phyloP scores from a whole-genome alignment of 306 rosid species.

The Cucurbita ficifolia region DNA sequence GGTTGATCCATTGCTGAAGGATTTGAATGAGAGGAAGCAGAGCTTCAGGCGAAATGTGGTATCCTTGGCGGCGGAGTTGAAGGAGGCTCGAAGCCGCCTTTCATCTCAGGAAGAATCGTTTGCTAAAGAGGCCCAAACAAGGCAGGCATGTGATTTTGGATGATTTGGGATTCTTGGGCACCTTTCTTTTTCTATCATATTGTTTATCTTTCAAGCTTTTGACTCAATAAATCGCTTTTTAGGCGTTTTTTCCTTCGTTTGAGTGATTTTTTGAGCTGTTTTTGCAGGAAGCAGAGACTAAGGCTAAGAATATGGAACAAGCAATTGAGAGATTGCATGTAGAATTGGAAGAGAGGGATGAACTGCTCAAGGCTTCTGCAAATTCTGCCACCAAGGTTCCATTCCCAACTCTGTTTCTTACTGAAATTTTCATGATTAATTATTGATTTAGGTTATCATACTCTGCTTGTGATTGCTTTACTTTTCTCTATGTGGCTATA shows the following conservation, averaged over 20 bases:
- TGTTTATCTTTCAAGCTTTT: constrained; percentile 12
- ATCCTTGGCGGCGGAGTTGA: constrained; percentile 79
- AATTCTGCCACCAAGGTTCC: constrained; percentile 57
- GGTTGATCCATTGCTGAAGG: constrained; percentile 66
- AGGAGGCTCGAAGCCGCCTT: constrained; percentile 63
- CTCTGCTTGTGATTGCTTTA: neutral
- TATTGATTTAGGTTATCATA: neutral
- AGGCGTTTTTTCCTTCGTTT: constrained; percentile 10
- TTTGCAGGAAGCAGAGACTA: constrained; percentile 68
- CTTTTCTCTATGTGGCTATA: neutral
- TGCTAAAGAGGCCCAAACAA: constrained; percentile 50
- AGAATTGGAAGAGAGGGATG: constrained; percentile 52
- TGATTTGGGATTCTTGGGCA: constrained; percentile 8
- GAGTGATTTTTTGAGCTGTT: constrained; percentile 11
- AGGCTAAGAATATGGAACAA: constrained; percentile 66
- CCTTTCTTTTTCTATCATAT: constrained; percentile 5
- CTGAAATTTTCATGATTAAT: neutral
- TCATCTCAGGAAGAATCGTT: constrained; percentile 68
- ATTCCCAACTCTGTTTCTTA: constrained; percentile 10
- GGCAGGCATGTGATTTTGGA: constrained; percentile 43
- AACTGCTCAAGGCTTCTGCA: constrained; percentile 60
- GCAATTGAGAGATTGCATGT: constrained; percentile 49
- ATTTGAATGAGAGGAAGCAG: constrained; percentile 81
- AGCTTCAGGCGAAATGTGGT: constrained; percentile 78
- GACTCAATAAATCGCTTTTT: constrained; percentile 16